A percentile compares a stretch with the other conserved stretches of the same genome.
These are phyloP conservation scores for Coniferiporia sulphurascens DNA, from an alignment of 1,284 basidiomycete species.

Conservation along the genomic window DNA sequence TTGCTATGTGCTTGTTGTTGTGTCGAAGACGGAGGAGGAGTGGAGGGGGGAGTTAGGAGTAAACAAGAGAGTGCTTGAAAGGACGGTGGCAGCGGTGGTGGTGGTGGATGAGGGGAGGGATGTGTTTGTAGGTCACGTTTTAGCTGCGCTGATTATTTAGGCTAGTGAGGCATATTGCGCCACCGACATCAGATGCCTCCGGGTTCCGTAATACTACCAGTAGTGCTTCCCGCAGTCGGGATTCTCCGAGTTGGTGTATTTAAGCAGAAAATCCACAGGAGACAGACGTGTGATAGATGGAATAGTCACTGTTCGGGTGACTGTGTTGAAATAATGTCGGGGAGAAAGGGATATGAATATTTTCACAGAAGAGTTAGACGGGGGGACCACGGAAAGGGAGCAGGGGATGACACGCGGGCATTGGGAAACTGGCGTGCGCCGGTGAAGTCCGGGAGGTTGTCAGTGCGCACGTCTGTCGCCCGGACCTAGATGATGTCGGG, in stretches of 20 bases:
- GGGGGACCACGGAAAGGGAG: background rate
- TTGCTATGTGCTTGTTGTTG: conserved; percentile 1
- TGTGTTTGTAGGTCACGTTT: background rate
- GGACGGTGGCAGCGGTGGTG: background rate
- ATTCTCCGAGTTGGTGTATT: no score
- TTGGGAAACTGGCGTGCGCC: background rate
- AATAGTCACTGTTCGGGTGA: background rate
- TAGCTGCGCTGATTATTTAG: background rate
- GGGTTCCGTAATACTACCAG: no score
- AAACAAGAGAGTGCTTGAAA: conserved; percentile 7
- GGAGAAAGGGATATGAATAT: background rate
- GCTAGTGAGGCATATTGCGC: background rate
- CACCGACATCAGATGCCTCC: no score
- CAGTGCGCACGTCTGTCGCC: background rate
- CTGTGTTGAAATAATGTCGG: background rate
- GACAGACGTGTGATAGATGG: no score
- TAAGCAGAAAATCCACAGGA: no score
- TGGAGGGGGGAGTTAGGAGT: background rate
- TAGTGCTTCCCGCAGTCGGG: no score
- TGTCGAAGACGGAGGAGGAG: background rate
- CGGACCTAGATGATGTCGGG: no score
- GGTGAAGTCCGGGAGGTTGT: background rate
- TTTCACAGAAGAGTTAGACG: background rate
- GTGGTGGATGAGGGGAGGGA: conserved; percentile 1
- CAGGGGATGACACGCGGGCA: background rate